Conservation (phyloP, 805 yeast genomes). For the Candida ovalis region DNA sequence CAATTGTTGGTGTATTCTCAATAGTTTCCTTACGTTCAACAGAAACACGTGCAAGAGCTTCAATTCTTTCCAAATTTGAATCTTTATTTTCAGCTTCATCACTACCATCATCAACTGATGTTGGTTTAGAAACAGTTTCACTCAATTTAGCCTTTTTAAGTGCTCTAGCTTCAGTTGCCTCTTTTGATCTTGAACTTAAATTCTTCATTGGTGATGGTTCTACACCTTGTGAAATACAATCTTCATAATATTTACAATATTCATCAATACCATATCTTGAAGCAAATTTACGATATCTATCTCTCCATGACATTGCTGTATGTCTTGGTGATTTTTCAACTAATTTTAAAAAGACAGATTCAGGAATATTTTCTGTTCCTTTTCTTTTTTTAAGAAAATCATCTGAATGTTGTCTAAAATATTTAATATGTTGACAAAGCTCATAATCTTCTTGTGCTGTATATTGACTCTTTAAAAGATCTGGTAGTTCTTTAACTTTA, state of each 20-base stretch:
- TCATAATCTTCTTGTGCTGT: conserved; percentile 68
- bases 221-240: conserved; percentile 33
- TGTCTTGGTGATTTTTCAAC: conserved; percentile 46
- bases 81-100: conserved; percentile 5
- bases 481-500: conserved; percentile 40
- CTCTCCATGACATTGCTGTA: conserved; percentile 75
- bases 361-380: conserved; percentile 28
- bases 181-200: conserved; percentile 44
- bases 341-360: conserved; percentile 38
- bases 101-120: conserved; percentile 1
- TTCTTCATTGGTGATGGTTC: conserved; percentile 57
- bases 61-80: conserved; percentile 18
- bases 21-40: conserved; percentile 22
- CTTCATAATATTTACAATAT: conserved; percentile 51
- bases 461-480: conserved; percentile 54
- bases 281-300: conserved; percentile 70
- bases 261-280: conserved; percentile 56
- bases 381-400: conserved; percentile 20
- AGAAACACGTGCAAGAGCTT: conserved; percentile 27
- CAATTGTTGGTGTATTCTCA: conserved; percentile 5
- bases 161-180: conserved; percentile 17
- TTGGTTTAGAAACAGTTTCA: background rate
- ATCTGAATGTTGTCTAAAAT: conserved; percentile 20
- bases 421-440: conserved; percentile 39
- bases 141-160: conserved; percentile 13